phyloP scores from a whole-genome alignment of 78 protist genomes.

The Tieghemostelium lacteum region DNA sequence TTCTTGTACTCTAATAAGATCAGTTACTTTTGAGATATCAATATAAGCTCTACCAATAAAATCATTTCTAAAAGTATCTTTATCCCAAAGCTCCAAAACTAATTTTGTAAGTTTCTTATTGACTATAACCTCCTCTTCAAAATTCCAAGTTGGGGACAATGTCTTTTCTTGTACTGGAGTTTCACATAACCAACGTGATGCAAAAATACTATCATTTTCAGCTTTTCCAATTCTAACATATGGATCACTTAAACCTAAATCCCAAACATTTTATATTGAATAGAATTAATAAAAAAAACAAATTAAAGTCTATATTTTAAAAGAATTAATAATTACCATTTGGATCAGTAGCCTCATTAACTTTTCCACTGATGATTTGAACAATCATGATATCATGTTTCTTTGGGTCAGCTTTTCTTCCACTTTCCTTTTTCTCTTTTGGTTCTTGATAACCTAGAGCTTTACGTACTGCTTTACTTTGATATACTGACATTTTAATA shows the following conservation, averaged over 20 bases:
- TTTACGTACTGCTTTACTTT: too few species aligned
- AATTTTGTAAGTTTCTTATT: background rate
- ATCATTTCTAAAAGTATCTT: background rate
- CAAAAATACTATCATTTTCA: background rate
- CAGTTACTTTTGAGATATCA: background rate
- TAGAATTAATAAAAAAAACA: too few species aligned
- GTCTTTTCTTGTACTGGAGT: constrained; percentile 1
- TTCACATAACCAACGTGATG: background rate
- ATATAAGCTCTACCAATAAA: constrained; percentile 5
- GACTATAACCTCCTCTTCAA: background rate
- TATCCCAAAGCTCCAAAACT: background rate
- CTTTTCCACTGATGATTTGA: background rate
- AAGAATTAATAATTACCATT: too few species aligned
- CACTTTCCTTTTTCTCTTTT: background rate
- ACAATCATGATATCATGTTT: background rate
- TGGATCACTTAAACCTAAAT: background rate
- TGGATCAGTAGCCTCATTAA: background rate
- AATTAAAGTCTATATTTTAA: too few species aligned
- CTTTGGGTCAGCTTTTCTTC: background rate
- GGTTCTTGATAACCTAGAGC: too few species aligned
- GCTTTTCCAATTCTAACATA: background rate
- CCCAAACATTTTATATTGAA: too few species aligned
- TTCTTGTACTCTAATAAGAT: too few species aligned
- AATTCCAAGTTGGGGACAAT: background rate
- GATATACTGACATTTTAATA: too few species aligned